phyloP scores from a whole-genome alignment of 139 green algal genomes.

The Coccomyxa sp. region DNA sequence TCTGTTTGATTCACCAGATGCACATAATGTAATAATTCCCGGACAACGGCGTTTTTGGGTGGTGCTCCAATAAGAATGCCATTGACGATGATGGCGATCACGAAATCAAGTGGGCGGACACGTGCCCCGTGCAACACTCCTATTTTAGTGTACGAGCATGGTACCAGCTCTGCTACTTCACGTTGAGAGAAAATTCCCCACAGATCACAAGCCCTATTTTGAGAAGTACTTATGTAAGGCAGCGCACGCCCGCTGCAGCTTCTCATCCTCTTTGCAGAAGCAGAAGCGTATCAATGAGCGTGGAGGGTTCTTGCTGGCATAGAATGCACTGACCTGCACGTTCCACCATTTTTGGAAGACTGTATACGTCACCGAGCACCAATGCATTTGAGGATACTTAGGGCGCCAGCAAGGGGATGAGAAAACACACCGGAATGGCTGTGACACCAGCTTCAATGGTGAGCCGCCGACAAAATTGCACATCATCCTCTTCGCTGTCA shows the following conservation, averaged over 20 bases:
- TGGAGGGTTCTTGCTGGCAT: slow-evolving; percentile 27
- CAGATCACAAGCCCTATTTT: too few species aligned
- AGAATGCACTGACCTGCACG: slow-evolving; percentile 63
- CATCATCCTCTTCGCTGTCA: slow-evolving; percentile 39
- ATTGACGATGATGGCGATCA: too few species aligned
- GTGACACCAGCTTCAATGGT: slow-evolving; percentile 68
- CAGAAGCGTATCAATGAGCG: slow-evolving; percentile 63
- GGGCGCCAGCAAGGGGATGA: background rate
- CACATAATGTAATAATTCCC: too few species aligned
- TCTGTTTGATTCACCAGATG: too few species aligned
- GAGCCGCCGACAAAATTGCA: slow-evolving; percentile 60
- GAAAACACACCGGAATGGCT: slow-evolving; percentile 48
- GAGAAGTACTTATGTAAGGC: slow-evolving; percentile 46
- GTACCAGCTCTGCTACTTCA: too few species aligned
- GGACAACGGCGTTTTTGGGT: too few species aligned
- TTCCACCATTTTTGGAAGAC: background rate
- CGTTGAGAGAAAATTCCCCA: too few species aligned
- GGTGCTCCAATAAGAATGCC: too few species aligned
- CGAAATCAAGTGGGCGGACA: too few species aligned
- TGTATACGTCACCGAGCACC: background rate
- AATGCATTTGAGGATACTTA: background rate
- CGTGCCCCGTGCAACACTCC: too few species aligned
- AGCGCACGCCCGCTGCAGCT: slow-evolving; percentile 50
- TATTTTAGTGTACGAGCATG: too few species aligned
- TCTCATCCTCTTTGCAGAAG: slow-evolving; percentile 76